These are phyloP conservation scores for Parascedosporium putredinis DNA, from an alignment of 2,329 filamentous ascomycete species.

Conservation along the genomic window DNA sequence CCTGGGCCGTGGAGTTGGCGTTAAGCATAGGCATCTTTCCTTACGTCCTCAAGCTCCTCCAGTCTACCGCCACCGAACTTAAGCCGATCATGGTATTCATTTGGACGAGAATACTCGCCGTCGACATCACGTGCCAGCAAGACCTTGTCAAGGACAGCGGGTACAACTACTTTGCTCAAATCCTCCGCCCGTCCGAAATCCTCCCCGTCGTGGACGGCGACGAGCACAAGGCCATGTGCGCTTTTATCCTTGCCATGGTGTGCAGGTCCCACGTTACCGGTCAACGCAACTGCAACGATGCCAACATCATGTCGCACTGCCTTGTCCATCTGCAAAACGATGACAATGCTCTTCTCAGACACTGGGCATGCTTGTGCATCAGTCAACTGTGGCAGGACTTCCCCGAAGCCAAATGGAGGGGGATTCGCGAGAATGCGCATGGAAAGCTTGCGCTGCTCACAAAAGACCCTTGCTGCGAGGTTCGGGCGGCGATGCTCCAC, in stretches of 20 bases:
- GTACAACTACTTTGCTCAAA: constrained; percentile 92
- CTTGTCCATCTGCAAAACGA: constrained; percentile 73
- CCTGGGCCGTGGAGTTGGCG: constrained; percentile 97
- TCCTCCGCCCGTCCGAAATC: constrained; percentile 72
- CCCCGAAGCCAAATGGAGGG: constrained; percentile 88
- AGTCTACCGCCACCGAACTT: constrained; percentile 86
- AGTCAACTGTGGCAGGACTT: constrained; percentile 91
- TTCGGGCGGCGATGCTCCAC: constrained; percentile 85
- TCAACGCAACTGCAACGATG: constrained; percentile 81
- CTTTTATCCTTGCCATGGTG: constrained; percentile 93
- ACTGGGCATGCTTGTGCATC: constrained; percentile 93
- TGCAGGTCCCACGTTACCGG: constrained; percentile 92
- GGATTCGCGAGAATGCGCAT: constrained; percentile 81
- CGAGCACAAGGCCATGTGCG: constrained; percentile 97
- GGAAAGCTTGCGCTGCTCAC: constrained; percentile 69
- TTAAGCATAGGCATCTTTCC: constrained; percentile 97
- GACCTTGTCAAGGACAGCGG: constrained; percentile 95
- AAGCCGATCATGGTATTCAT: constrained; percentile 99
- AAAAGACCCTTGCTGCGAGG: constrained; percentile 81
- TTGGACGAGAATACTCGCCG: constrained; percentile 90
- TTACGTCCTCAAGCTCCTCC: constrained; percentile 92
- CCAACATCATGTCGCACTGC: constrained; percentile 83
- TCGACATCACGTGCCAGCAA: constrained; percentile 86
- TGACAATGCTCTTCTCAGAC: constrained; percentile 77
- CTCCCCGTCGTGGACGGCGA: constrained; percentile 80